phyloP scores from a whole-genome alignment of 2,329 filamentous ascomycete genomes.

The Colletotrichum navitas region DNA sequence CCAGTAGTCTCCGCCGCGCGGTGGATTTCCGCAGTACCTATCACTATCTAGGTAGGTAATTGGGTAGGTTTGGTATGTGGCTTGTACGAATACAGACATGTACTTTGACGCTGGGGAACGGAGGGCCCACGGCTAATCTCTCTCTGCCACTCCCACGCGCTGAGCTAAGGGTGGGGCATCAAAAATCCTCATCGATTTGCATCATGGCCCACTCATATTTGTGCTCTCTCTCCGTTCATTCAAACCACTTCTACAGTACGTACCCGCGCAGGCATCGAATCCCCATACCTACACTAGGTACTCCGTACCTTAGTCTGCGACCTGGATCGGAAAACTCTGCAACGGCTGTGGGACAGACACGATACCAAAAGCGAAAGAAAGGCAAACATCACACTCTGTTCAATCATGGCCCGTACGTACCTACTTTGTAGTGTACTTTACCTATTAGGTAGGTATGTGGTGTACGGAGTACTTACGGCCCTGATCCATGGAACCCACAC shows the following conservation, averaged over 20 bases:
- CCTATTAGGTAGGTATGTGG: no score
- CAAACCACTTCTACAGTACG: slow-evolving; percentile 3
- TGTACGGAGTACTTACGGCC: no score
- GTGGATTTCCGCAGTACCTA: background rate
- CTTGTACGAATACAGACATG: background rate
- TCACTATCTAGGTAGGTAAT: no score
- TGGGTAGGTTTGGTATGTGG: no score
- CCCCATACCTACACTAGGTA: slow-evolving; percentile 2
- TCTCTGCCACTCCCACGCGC: slow-evolving; percentile 16
- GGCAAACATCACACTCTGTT: background rate
- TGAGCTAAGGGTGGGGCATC: background rate
- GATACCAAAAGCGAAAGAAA: background rate
- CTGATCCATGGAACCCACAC: background rate
- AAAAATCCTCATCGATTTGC: slow-evolving; percentile 17
- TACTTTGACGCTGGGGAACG: background rate
- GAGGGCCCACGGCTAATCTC: slow-evolving; percentile 35
- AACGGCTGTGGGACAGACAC: slow-evolving; percentile 23
- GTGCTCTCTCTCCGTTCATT: background rate
- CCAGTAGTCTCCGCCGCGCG: background rate
- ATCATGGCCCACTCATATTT: slow-evolving; percentile 25
- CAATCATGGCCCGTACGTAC: background rate
- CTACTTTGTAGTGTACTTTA: background rate
- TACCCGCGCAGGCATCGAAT: slow-evolving; percentile 4
- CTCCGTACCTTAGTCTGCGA: background rate
- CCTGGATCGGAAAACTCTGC: slow-evolving; percentile 40